Conservation (phyloP, 139 green algal genomes). For the Chloropicon primus region DNA sequence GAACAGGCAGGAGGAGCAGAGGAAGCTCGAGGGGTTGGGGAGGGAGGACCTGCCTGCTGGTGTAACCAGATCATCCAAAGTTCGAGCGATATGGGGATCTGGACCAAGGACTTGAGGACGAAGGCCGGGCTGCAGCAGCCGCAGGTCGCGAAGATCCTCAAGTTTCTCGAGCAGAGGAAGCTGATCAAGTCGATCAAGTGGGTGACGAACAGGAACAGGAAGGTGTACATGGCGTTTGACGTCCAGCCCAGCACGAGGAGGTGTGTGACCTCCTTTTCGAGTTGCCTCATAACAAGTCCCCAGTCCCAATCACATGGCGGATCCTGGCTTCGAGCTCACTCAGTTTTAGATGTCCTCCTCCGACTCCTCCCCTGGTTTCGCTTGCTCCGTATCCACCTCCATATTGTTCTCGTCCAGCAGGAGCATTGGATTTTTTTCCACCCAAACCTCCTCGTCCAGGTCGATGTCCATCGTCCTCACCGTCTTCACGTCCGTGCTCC, state of each 20-base stretch:
- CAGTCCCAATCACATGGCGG: too few species aligned
- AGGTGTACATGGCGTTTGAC: slow-evolving; percentile 89
- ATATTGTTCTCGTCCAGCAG: too few species aligned
- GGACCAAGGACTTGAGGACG: slow-evolving; percentile 80
- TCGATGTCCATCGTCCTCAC: too few species aligned
- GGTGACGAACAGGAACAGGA: slow-evolving; percentile 53
- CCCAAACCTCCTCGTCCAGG: too few species aligned
- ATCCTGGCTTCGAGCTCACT: too few species aligned
- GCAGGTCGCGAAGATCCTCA: slow-evolving; percentile 83
- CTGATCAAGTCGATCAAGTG: slow-evolving; percentile 82
- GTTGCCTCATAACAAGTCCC: too few species aligned
- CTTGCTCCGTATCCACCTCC: too few species aligned
- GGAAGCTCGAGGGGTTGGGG: slow-evolving; percentile 46
- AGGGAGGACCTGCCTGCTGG: slow-evolving; percentile 71
- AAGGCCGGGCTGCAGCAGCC: slow-evolving; percentile 71
- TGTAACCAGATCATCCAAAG: slow-evolving; percentile 76
- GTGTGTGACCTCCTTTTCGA: too few species aligned
- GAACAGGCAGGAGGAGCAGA: not conserved
- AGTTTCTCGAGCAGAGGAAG: slow-evolving; percentile 57
- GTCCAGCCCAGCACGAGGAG: slow-evolving; percentile 74
- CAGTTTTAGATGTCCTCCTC: too few species aligned
- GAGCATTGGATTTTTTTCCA: too few species aligned
- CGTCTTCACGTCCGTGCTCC: too few species aligned
- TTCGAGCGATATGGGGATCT: slow-evolving; percentile 65
- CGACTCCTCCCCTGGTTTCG: too few species aligned